phyloP scores from a whole-genome alignment of 257 asterid species.

The Solanum clarkiae region DNA sequence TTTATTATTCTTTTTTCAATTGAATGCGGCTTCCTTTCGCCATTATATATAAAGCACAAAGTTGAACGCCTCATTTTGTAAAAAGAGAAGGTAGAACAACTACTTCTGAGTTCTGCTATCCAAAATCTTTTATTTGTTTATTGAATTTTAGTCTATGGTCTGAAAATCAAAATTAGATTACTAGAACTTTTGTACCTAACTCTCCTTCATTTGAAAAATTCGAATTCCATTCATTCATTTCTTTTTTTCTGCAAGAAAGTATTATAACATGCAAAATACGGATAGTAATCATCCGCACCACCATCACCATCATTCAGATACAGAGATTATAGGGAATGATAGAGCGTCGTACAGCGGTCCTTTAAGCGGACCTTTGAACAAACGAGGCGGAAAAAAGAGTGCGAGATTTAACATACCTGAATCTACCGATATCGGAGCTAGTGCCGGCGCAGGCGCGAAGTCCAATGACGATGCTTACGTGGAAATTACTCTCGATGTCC shows the following conservation, averaged over 20 bases:
- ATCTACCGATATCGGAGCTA: neutral
- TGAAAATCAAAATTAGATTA: neutral
- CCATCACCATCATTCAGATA: constrained; percentile 44
- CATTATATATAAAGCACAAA: neutral
- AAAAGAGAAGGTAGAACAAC: neutral
- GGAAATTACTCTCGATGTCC: constrained; percentile 81
- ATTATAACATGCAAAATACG: constrained; percentile 26
- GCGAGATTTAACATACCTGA: constrained; percentile 65
- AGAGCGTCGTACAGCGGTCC: constrained; percentile 48
- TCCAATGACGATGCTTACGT: constrained; percentile 51
- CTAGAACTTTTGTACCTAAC: neutral
- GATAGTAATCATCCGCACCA: constrained; percentile 23
- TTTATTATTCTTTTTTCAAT: neutral
- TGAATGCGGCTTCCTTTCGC: neutral
- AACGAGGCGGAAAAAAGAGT: constrained; percentile 51
- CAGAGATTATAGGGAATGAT: constrained; percentile 35
- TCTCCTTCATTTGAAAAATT: neutral
- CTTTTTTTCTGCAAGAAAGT: neutral
- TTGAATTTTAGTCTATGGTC: neutral
- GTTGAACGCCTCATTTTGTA: neutral
- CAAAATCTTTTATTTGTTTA: neutral
- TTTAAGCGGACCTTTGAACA: constrained; percentile 58
- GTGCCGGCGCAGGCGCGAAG: neutral
- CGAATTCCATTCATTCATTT: neutral
- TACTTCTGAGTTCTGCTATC: neutral